These are phyloP conservation scores for Crithidia sp. DNA, from an alignment of 208 protist species.

Conservation along the genomic window DNA sequence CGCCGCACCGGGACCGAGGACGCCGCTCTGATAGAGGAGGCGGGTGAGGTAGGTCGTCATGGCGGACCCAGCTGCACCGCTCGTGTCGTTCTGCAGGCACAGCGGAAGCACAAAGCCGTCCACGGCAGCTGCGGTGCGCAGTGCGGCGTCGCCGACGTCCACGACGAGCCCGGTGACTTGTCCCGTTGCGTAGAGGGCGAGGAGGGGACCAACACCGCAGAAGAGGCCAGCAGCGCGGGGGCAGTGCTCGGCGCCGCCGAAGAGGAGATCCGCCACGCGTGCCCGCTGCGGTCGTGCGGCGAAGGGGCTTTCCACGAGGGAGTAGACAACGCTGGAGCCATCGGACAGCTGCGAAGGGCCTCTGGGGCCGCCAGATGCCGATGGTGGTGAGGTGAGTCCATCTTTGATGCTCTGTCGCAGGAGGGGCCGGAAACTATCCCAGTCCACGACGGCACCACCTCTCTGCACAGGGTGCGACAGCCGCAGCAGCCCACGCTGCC, in stretches of 20 bases:
- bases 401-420: constrained; percentile 29
- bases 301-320: constrained; percentile 67
- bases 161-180: constrained; percentile 64
- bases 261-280: constrained; percentile 51
- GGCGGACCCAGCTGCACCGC: constrained; percentile 42
- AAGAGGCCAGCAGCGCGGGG: constrained; percentile 46
- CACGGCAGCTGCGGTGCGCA: constrained; percentile 58
- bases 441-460: constrained; percentile 55
- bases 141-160: constrained; percentile 61
- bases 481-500: constrained; percentile 59
- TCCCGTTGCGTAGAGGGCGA: constrained; percentile 68
- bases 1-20: constrained; percentile 13
- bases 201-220: constrained; percentile 53
- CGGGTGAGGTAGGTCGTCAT: constrained; percentile 56
- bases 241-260: constrained; percentile 81
- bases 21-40: constrained; percentile 55
- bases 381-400: constrained; percentile 1
- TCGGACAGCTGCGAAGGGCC: neutral
- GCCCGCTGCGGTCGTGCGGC: constrained; percentile 63
- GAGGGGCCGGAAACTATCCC: constrained; percentile 34
- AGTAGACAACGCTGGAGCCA: constrained; percentile 22
- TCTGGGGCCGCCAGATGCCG: neutral
- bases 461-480: constrained; percentile 76
- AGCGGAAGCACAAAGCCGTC: constrained; percentile 51
- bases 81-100: constrained; percentile 56